Percentiles rank a stretch among this genome's conserved stretches.
Conservation (phyloP, 1,284 basidiomycete genomes). For the Anthracocystis setariae region DNA sequence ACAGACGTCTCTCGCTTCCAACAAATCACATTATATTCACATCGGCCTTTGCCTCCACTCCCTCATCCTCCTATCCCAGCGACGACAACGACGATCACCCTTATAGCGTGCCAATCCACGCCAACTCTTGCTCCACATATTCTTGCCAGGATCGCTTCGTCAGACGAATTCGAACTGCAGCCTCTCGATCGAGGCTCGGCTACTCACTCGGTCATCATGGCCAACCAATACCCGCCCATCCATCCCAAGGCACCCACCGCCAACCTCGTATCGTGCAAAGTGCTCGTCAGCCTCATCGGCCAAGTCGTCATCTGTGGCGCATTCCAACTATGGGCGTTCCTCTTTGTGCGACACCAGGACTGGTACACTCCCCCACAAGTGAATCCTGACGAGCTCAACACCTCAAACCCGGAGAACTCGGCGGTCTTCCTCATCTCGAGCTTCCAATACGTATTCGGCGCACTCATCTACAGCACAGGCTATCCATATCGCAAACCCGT, state of each 20-base stretch:
- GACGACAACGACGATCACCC: too few relatives aligned
- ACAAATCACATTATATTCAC: too few relatives aligned
- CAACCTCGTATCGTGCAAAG: slow-evolving; percentile 94
- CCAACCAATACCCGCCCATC: slow-evolving; percentile 67
- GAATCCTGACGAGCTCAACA: slow-evolving; percentile 81
- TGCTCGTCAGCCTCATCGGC: slow-evolving; percentile 90
- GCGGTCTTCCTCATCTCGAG: slow-evolving; percentile 91
- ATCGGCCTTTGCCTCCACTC: too few relatives aligned
- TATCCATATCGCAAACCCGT: slow-evolving; percentile 94
- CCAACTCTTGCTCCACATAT: too few relatives aligned
- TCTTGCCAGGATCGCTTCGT: slow-evolving; percentile 20
- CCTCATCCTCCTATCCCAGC: too few relatives aligned
- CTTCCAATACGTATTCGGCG: slow-evolving; percentile 97
- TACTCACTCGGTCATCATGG: slow-evolving; percentile 10
- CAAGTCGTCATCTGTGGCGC: slow-evolving; percentile 88
- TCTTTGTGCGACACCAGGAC: slow-evolving; percentile 84
- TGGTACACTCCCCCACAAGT: slow-evolving; percentile 79
- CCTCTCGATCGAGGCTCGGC: slow-evolving; percentile 26
- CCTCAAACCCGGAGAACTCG: slow-evolving; percentile 94
- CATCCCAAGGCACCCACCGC: slow-evolving; percentile 92
- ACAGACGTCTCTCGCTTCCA: too few relatives aligned
- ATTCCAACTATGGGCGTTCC: slow-evolving; percentile 86
- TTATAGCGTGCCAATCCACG: too few relatives aligned
- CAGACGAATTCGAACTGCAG: slow-evolving; percentile 21
- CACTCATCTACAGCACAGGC: slow-evolving; percentile 95